A percentile compares a stretch with the other conserved stretches of the same genome.
Evolutionary conservation across 116 monocot species (phyloP).

Genomic region (Cymodocea nodosa): DNA sequence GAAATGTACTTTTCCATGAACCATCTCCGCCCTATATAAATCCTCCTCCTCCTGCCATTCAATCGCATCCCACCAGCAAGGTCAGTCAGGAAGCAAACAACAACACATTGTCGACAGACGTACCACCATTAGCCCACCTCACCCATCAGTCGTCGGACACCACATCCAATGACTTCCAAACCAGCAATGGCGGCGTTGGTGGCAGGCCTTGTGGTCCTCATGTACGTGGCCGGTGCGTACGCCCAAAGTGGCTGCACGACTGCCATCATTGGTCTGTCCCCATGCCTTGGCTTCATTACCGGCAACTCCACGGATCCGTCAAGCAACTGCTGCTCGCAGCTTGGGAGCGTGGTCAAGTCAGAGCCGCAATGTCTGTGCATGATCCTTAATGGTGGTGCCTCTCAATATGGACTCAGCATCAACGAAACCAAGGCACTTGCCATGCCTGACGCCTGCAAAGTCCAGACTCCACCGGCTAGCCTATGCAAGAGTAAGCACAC

Average conservation of each 20-base stretch:
- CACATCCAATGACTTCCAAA: not conserved
- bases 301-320: not conserved
- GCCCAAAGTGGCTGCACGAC: conserved; percentile 10
- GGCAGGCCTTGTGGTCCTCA: not conserved
- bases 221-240: not conserved
- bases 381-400: conserved; percentile 10
- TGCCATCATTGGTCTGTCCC: conserved; percentile 4
- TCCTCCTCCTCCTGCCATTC: not conserved
- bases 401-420: conserved; percentile 13
- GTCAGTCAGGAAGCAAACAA: not conserved
- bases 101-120: not conserved
- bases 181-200: not conserved
- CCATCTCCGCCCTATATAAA: not conserved
- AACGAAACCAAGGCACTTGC: conserved; percentile 24
- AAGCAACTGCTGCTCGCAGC: conserved; percentile 10
- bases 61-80: not conserved
- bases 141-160: not conserved
- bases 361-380: conserved; percentile 15
- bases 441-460: conserved; percentile 33
- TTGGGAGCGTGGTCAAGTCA: conserved; percentile 7
- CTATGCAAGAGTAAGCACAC: conserved; percentile 19
- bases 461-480: conserved; percentile 27
- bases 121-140: not conserved
- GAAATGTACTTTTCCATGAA: not conserved
- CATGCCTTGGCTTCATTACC: conserved; percentile 12